Base-by-base conservation (phyloP, 202 grass and related monocot genomes). In the Musa balbisiana region DNA sequence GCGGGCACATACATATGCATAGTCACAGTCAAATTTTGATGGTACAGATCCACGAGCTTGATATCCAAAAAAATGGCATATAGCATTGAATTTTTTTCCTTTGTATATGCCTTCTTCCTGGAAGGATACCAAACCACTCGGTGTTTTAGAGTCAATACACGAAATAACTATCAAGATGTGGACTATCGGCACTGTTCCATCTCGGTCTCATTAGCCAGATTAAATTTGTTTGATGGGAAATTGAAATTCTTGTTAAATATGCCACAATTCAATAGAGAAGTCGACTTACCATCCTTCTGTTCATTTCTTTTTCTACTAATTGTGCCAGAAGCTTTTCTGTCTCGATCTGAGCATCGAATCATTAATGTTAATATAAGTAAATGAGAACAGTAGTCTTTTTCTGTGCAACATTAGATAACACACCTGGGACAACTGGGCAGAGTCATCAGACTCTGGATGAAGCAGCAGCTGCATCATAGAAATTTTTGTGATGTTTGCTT, bases 11-110 rank as follows among this genome's bases (percentile, higher is more conserved):
- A 98, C 88, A 90, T 90, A 98, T 72, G 87, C 91, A 70, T 98
- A 98, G 79, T 94, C 85, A 15, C 95, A 98, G 51, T 98, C 95
- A 75, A 98, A 98, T 67, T 94, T 94, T 67, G 95, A 98, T 1
- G 95, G 91, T 33, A 90, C 51, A 16, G 95, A 98, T 52, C 91
- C 94, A 66, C 91, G 87, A 88, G 88, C 94, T 73, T 98, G 95
- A 81, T 92, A 94, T 66, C 91, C 91, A 23, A 98, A 98, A 83
- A 98, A 94, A 79, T 98, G 95, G 58, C 95, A 98, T 14, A 94
- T 89, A 13, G 91, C 86, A 78, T 83, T 94, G 78, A 98, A 98
- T 76, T 92, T 94, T 77, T 85, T 94, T 80, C 95, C 95, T 83
- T 86, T 90, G 63, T 94, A 94, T 70, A 60, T 89, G 54, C 88